phyloP scores from a whole-genome alignment of 2,329 filamentous ascomycete genomes.

The Aureobasidium sp. region DNA sequence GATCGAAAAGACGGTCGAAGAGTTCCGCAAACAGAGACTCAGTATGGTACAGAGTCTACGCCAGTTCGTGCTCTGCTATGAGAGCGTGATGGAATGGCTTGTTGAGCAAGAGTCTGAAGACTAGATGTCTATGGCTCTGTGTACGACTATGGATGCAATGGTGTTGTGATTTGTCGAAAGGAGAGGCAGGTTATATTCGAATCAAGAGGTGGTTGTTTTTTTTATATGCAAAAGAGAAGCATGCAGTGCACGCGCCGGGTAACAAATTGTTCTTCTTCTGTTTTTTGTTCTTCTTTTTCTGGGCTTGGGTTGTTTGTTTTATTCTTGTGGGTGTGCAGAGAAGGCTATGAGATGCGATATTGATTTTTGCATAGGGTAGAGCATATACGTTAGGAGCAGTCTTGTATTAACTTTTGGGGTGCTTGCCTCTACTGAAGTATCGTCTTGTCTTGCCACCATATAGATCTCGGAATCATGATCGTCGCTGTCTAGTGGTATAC shows the following conservation, averaged over 20 bases:
- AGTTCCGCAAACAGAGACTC: constrained; percentile 78
- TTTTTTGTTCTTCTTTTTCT: background rate
- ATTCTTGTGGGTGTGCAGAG: background rate
- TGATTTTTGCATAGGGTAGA: background rate
- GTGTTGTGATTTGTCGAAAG: background rate
- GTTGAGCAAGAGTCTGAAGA: constrained; percentile 34
- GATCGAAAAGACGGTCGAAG: constrained; percentile 79
- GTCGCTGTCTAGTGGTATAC: too few relatives aligned
- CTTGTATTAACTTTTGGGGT: background rate
- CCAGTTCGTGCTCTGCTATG: constrained; percentile 94
- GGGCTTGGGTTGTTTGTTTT: background rate
- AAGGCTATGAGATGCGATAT: background rate
- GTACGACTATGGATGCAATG: background rate
- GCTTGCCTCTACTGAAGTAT: background rate
- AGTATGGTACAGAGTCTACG: constrained; percentile 95
- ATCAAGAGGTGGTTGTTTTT: background rate
- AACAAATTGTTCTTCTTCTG: background rate
- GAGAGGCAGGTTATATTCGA: background rate
- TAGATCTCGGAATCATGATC: too few relatives aligned
- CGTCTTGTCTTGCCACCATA: too few relatives aligned
- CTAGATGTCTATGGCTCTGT: background rate
- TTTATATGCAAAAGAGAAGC: background rate
- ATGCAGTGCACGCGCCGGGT: background rate
- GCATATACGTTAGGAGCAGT: background rate
- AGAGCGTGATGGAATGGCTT: constrained; percentile 87